Evolutionary conservation across 2,329 filamentous ascomycete genomes (phyloP).

Genomic region (Lomentospora prolificans): DNA sequence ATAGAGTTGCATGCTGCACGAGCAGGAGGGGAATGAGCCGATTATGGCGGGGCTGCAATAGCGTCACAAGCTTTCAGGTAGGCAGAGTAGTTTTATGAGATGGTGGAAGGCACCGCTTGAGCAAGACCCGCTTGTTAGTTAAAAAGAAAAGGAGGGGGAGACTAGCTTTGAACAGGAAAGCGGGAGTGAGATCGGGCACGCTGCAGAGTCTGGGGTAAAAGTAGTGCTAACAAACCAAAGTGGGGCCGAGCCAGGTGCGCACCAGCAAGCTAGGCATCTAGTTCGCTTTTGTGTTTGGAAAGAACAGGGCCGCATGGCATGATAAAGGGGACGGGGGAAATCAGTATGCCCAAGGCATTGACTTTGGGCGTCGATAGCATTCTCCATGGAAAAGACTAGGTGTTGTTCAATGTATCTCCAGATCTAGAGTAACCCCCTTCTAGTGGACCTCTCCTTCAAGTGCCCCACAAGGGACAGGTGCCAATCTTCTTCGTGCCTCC

Average conservation of each 20-base stretch:
- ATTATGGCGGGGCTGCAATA: not conserved
- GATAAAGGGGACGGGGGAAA: too few relatives aligned
- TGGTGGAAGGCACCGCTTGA: too few relatives aligned
- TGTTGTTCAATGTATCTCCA: not conserved
- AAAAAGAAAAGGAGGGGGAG: not conserved
- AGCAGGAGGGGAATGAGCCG: not conserved
- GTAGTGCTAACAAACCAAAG: not conserved
- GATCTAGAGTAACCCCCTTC: not conserved
- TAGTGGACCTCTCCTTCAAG: too few relatives aligned
- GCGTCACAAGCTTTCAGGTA: not conserved
- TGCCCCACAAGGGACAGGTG: not conserved
- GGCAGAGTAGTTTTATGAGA: too few relatives aligned
- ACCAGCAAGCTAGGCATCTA: not conserved
- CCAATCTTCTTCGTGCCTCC: not conserved
- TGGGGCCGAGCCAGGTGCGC: not conserved
- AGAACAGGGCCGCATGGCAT: too few relatives aligned
- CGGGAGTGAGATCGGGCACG: not conserved
- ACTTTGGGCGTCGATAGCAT: too few relatives aligned
- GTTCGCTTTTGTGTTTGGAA: not conserved
- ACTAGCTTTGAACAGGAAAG: not conserved
- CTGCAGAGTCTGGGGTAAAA: not conserved
- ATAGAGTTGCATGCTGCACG: not conserved
- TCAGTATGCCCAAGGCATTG: too few relatives aligned
- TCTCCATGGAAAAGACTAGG: not conserved
- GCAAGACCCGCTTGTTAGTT: not conserved